A percentile compares a stretch with the other conserved stretches of the same genome.
phyloP scores from a whole-genome alignment of 345 rosid species.

The Populus tremula region DNA sequence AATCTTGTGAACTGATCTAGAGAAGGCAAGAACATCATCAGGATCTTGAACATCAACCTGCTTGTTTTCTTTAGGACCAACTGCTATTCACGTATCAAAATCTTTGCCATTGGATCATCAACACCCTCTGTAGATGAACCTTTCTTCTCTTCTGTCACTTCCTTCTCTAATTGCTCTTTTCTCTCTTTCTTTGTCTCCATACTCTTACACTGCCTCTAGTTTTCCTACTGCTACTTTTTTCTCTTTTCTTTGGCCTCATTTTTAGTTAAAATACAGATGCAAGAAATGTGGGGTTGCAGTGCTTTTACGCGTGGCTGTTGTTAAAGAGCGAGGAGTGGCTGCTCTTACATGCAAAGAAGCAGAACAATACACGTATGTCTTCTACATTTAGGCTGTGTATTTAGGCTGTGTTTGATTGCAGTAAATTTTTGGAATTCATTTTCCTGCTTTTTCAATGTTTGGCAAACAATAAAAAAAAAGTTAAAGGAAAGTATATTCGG shows the following conservation, averaged over 20 bases:
- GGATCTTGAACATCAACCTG: conserved; percentile 7
- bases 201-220: background rate
- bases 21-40: conserved; percentile 34
- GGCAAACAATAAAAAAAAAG: no score
- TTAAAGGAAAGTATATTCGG: no score
- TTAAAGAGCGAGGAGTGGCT: background rate
- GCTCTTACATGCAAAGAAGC: background rate
- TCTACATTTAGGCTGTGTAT: no score
- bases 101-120: background rate
- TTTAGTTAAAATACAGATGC: background rate
- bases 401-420: no score
- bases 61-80: background rate
- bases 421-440: no score
- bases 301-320: background rate
- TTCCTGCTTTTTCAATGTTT: no score
- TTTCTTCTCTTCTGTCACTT: background rate
- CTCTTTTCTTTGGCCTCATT: background rate
- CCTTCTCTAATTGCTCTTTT: background rate
- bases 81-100: background rate
- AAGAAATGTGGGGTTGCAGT: background rate
- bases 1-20: conserved; percentile 30
- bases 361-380: background rate
- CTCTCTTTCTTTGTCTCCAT: background rate
- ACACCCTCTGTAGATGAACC: background rate
- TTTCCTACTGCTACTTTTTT: background rate